Base-by-base conservation (phyloP, 2,329 filamentous ascomycete genomes). In the Trichoderma harzianum region DNA sequence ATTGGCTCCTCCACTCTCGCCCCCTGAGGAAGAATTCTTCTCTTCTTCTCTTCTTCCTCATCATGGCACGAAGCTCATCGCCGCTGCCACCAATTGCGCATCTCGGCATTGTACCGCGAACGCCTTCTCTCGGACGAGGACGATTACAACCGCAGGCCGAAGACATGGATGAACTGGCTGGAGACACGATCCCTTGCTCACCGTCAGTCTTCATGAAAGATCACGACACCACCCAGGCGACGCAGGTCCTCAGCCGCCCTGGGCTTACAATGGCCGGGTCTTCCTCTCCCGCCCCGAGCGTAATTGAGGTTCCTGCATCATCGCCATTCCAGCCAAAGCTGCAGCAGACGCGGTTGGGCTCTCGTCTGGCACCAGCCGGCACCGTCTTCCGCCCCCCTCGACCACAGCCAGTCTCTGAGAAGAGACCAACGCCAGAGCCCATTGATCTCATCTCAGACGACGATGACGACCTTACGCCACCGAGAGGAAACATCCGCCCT, bases 231-330 rank as follows among this genome's bases (percentile, higher is more conserved):
- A 86, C 85, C 30, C 85, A 86, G 73, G 80, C 84, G 0, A 87
- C 84, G 1, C 85, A 88, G 73, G 78, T 87, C 18, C 78, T 87
- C 24, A 80, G 81, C 63, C 82, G 82, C 4, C 81, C 82, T 0
- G 79, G 78, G 3, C 79, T 85, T 36, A 74, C 74, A 2, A 69
- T 77, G 2, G 69, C 77, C 34, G 74, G 76, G 58, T 82, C 82
- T 28, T 84, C 86, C 8, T 86, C 87, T 0, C 83, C 84, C 10
- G 76, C 80, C 12, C 76, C 81, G 30, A 83, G 84, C 39, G 77
- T 84, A 21, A 79, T 98, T 70, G 95, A 97, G 80, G 95, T 98
- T 3, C 91, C 92, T 34, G 93, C 93, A n/a, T 98, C 95, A 3
- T 98, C 95, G 1, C 95, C 94, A 2, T 86, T 91, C 71, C 87